Conservation (phyloP, 2,329 filamentous ascomycete genomes). For the Beauveria pseudobassiana region DNA sequence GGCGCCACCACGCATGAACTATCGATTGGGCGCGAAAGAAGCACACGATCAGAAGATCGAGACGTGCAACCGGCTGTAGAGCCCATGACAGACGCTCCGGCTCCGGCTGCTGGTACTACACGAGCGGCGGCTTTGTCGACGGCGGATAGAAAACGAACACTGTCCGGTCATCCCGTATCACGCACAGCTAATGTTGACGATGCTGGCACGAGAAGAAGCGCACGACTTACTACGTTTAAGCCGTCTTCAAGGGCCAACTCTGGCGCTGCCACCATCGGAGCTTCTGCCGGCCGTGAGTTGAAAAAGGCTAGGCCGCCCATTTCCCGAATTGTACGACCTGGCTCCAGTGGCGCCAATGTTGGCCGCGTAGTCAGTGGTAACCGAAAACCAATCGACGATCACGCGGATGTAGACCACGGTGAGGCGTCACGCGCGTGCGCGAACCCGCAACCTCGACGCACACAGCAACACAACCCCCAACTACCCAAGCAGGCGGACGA, state of each 20-base stretch:
- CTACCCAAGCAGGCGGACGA: conserved; percentile 30
- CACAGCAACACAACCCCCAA: conserved; percentile 30
- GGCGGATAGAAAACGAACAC: conserved; percentile 74
- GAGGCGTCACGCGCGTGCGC: conserved; percentile 45
- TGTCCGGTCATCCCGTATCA: conserved; percentile 72
- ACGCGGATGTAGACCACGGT: conserved; percentile 61
- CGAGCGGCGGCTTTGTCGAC: conserved; percentile 32
- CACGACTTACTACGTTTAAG: conserved; percentile 61
- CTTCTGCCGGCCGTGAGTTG: conserved; percentile 59
- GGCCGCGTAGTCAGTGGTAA: conserved; percentile 87
- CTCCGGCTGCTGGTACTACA: conserved; percentile 27
- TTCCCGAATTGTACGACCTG: conserved; percentile 57
- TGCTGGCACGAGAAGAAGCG: conserved; percentile 57
- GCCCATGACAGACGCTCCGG: conserved; percentile 32
- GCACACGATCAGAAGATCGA: conserved; percentile 30
- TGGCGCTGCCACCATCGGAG: conserved; percentile 47
- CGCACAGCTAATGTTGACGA: conserved; percentile 49
- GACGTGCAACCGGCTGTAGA: conserved; percentile 29
- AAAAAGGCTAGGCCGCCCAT: conserved; percentile 76
- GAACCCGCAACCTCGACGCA: conserved; percentile 34
- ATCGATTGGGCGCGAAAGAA: conserved; percentile 42
- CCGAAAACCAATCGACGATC: conserved; percentile 64
- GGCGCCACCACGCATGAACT: conserved; percentile 57
- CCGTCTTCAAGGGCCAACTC: conserved; percentile 60
- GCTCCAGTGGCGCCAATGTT: conserved; percentile 61